Percentiles rank a stretch among this genome's conserved stretches.
phyloP scores from a whole-genome alignment of 1,284 basidiomycete species.

The Boletus sp. region DNA sequence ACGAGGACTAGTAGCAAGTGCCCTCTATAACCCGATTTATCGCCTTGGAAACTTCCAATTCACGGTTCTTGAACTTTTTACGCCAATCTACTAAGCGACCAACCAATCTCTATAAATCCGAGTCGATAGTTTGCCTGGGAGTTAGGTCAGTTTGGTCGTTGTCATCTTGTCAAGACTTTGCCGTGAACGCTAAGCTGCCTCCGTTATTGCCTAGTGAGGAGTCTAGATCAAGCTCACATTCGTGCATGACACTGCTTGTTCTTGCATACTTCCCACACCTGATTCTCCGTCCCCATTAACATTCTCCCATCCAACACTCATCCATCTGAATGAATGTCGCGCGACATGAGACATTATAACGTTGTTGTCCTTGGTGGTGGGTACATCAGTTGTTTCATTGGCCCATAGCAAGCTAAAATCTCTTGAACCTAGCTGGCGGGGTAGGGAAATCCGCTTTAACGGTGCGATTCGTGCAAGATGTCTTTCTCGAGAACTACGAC shows the following conservation, averaged over 20 bases:
- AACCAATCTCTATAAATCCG: background rate
- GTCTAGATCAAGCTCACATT: constrained; percentile 13
- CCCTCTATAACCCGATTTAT: background rate
- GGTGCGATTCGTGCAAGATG: constrained; percentile 72
- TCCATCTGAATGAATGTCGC: constrained; percentile 10
- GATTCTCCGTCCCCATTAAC: constrained; percentile 6
- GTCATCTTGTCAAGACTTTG: background rate
- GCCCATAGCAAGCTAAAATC: constrained; percentile 9
- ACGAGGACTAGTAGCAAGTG: background rate
- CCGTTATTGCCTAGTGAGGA: constrained; percentile 2
- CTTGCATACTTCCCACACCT: constrained; percentile 27
- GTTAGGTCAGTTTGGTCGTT: constrained; percentile 3
- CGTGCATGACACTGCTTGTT: constrained; percentile 19
- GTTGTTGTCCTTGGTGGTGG: constrained; percentile 77
- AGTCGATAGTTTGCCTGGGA: background rate
- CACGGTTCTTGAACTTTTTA: background rate
- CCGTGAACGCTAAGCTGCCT: constrained; percentile 1
- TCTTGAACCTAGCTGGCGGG: constrained; percentile 59
- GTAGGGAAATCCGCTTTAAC: constrained; percentile 82
- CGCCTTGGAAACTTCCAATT: background rate
- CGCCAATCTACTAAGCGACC: background rate
- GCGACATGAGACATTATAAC: constrained; percentile 62
- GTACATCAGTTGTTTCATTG: constrained; percentile 20
- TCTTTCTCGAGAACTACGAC: constrained; percentile 76
- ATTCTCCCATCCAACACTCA: constrained; percentile 9